These are phyloP conservation scores for Colletotrichum eleusines DNA, from an alignment of 2,329 filamentous ascomycete species.

Conservation along the genomic window DNA sequence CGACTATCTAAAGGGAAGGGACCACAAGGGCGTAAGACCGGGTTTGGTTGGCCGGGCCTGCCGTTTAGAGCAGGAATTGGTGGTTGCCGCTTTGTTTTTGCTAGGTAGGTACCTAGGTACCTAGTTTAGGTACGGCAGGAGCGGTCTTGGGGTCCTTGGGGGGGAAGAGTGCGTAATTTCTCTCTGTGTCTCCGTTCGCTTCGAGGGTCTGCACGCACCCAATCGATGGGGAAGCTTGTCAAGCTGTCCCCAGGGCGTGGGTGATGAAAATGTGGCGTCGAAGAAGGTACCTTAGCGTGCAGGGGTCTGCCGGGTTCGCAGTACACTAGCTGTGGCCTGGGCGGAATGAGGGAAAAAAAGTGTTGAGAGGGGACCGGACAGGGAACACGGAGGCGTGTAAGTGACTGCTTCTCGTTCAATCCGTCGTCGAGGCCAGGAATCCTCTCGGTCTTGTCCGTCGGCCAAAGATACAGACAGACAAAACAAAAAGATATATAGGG, in stretches of 20 bases:
- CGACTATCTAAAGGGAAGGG: slow-evolving; percentile 29
- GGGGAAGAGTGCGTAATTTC: slow-evolving; percentile 9
- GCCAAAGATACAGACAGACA: neutral
- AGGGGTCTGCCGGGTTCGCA: slow-evolving; percentile 36
- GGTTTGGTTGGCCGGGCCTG: slow-evolving; percentile 23
- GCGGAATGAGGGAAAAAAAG: slow-evolving; percentile 29
- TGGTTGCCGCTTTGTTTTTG: slow-evolving; percentile 27
- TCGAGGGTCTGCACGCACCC: slow-evolving; percentile 32
- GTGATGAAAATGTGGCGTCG: slow-evolving; percentile 40
- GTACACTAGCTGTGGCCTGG: slow-evolving; percentile 18
- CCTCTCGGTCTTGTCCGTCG: neutral
- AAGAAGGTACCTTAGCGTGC: slow-evolving; percentile 33
- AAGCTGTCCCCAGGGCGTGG: slow-evolving; percentile 30
- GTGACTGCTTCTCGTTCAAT: slow-evolving; percentile 15
- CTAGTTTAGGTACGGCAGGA: neutral
- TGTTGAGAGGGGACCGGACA: slow-evolving; percentile 36
- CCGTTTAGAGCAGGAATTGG: slow-evolving; percentile 26
- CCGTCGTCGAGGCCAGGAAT: neutral
- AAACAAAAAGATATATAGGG: neutral
- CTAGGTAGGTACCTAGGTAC: neutral
- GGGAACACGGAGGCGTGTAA: slow-evolving; percentile 36
- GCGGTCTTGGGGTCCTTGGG: neutral
- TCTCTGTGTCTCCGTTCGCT: slow-evolving; percentile 20
- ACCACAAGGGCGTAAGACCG: slow-evolving; percentile 29
- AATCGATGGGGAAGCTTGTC: slow-evolving; percentile 39